Evolutionary conservation across 345 rosid species (phyloP).

Genomic region (Corymbia maculata): DNA sequence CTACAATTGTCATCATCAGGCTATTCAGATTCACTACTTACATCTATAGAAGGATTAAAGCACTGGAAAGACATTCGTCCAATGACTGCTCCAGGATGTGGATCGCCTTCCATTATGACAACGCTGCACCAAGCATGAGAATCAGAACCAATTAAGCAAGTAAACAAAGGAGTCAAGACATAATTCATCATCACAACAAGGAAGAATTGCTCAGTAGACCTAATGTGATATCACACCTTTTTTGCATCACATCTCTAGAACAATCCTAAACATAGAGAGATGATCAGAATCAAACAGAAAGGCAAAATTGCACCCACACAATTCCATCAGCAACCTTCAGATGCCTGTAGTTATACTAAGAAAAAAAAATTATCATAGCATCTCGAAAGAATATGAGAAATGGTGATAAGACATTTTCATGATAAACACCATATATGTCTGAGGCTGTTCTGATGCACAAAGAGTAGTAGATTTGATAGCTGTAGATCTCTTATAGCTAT

Average conservation of each 20-base stretch:
- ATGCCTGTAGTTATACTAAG: background rate
- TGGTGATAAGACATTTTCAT: background rate
- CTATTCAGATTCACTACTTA: constrained; percentile 31
- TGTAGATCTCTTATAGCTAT: background rate
- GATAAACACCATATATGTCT: background rate
- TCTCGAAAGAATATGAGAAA: background rate
- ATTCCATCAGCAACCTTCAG: background rate
- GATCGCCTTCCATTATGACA: constrained; percentile 89
- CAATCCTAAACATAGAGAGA: background rate
- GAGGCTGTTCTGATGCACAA: background rate
- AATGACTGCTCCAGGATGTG: constrained; percentile 66
- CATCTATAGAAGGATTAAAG: constrained; percentile 90
- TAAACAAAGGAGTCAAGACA: background rate
- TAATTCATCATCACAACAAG: background rate
- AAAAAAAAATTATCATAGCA: background rate
- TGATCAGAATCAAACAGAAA: background rate
- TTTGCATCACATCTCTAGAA: background rate
- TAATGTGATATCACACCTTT: background rate
- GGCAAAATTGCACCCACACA: background rate
- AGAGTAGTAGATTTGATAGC: background rate
- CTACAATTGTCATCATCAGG: background rate
- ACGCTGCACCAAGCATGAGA: constrained; percentile 26
- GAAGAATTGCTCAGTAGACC: background rate
- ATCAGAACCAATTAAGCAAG: background rate
- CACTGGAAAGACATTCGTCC: constrained; percentile 95